Percentiles rank a stretch among this genome's conserved stretches.
Evolutionary conservation across 768 basidiomycete genomes (phyloP).

Genomic region (Boletus barrowsii): DNA sequence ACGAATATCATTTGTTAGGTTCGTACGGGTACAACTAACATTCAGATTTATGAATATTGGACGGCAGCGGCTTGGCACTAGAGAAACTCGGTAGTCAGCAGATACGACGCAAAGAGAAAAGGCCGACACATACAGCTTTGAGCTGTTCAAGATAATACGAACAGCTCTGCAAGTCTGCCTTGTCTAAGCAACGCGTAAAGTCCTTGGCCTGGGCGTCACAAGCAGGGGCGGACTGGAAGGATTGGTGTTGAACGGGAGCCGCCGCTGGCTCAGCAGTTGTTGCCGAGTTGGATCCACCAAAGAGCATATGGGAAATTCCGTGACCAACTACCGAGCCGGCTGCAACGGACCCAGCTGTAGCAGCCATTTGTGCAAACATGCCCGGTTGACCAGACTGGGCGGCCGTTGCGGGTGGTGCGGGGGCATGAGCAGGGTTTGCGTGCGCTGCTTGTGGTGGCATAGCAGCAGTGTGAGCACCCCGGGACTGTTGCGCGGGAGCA

Average conservation of each 20-base stretch:
- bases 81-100: neutral
- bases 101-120: slow-evolving; percentile 1
- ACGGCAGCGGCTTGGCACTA: slow-evolving; percentile 78
- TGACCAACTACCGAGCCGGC: slow-evolving; percentile 87
- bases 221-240: slow-evolving; percentile 41
- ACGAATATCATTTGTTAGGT: slow-evolving; percentile 8
- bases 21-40: slow-evolving; percentile 2
- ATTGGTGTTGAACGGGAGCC: slow-evolving; percentile 45
- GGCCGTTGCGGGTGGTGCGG: slow-evolving; percentile 37
- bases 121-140: slow-evolving; percentile 63
- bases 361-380: slow-evolving; percentile 81
- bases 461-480: slow-evolving; percentile 49
- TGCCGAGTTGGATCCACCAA: slow-evolving; percentile 58
- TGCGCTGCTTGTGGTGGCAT: slow-evolving; percentile 42
- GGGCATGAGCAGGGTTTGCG: slow-evolving; percentile 41
- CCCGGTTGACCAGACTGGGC: slow-evolving; percentile 57
- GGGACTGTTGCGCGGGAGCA: slow-evolving; percentile 44
- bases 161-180: slow-evolving; percentile 75
- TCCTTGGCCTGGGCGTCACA: slow-evolving; percentile 87
- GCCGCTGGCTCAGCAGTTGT: slow-evolving; percentile 45
- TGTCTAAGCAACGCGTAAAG: slow-evolving; percentile 82
- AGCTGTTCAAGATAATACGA: slow-evolving; percentile 86
- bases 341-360: slow-evolving; percentile 87
- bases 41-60: slow-evolving; percentile 40
- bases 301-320: slow-evolving; percentile 87